Conservation (phyloP, 2,329 filamentous ascomycete species). For the Colletotrichum eleusines region DNA sequence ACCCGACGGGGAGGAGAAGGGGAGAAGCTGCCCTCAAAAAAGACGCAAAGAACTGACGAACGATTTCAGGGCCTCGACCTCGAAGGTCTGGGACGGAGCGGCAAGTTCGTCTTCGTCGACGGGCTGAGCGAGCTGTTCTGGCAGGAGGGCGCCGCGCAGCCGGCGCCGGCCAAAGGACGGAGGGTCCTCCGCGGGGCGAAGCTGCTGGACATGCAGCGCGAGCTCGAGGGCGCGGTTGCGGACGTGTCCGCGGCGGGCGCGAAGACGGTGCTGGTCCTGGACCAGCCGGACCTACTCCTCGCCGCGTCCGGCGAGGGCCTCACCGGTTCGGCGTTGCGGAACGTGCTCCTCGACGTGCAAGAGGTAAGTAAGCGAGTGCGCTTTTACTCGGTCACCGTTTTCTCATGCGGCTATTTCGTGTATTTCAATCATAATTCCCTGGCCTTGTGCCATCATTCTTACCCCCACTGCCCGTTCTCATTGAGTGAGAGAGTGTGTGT, state of each 20-base stretch:
- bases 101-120: conserved; percentile 80
- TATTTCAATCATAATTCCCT: too few relatives aligned
- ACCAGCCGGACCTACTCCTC: conserved; percentile 74
- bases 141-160: conserved; percentile 7
- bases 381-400: neutral
- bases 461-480: neutral
- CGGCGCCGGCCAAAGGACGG: conserved; percentile 35
- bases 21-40: too few relatives aligned
- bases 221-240: conserved; percentile 55
- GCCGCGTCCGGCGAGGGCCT: conserved; percentile 65
- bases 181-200: conserved; percentile 49
- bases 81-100: conserved; percentile 66
- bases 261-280: conserved; percentile 71
- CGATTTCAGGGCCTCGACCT: conserved; percentile 75
- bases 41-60: neutral
- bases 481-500: too few relatives aligned
- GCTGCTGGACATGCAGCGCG: conserved; percentile 53
- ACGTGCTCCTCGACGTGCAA: conserved; percentile 69
- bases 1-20: neutral
- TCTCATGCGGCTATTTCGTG: too few relatives aligned
- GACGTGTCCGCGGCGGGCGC: conserved; percentile 55
- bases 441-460: neutral
- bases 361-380: conserved; percentile 67
- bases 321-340: conserved; percentile 61
- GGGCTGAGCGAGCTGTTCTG: conserved; percentile 72